Conservation (phyloP, 192 early-diverging fungal species). For the Ambispora gerdemannii region DNA sequence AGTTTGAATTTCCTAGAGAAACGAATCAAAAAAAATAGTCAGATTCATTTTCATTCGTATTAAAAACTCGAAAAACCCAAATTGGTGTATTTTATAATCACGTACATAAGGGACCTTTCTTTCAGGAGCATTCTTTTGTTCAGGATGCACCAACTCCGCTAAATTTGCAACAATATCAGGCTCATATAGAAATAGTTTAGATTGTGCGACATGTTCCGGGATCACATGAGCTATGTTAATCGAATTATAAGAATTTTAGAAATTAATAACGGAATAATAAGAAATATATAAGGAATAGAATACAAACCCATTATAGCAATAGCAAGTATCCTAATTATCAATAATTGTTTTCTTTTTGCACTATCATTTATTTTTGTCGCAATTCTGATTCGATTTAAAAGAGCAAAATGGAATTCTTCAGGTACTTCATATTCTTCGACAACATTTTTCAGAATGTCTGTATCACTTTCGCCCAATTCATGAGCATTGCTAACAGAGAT, state of each 20-base stretch:
- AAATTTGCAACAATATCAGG: slow-evolving; percentile 80
- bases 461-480: slow-evolving; percentile 40
- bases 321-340: slow-evolving; percentile 74
- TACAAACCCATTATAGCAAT: slow-evolving; percentile 71
- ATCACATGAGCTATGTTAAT: slow-evolving; percentile 51
- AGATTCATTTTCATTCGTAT: background rate
- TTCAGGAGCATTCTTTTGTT: slow-evolving; percentile 32
- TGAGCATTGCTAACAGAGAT: slow-evolving; percentile 49
- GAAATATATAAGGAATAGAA: background rate
- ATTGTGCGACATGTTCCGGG: slow-evolving; percentile 59
- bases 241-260: background rate
- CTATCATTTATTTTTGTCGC: slow-evolving; percentile 56
- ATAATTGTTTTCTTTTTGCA: slow-evolving; percentile 52
- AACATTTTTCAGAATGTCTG: slow-evolving; percentile 58
- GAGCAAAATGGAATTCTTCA: slow-evolving; percentile 66
- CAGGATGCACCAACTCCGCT: slow-evolving; percentile 72
- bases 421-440: slow-evolving; percentile 68
- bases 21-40: background rate
- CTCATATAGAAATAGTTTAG: slow-evolving; percentile 81
- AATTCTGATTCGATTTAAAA: slow-evolving; percentile 78
- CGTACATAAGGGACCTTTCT: slow-evolving; percentile 60
- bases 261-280: background rate
- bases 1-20: slow-evolving; percentile 65
- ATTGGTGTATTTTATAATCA: background rate
- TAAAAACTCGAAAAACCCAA: slow-evolving; percentile 5